A percentile compares a stretch with the other conserved stretches of the same genome.
Evolutionary conservation across 768 basidiomycete genomes (phyloP).

Genomic region (Epithele typhae): DNA sequence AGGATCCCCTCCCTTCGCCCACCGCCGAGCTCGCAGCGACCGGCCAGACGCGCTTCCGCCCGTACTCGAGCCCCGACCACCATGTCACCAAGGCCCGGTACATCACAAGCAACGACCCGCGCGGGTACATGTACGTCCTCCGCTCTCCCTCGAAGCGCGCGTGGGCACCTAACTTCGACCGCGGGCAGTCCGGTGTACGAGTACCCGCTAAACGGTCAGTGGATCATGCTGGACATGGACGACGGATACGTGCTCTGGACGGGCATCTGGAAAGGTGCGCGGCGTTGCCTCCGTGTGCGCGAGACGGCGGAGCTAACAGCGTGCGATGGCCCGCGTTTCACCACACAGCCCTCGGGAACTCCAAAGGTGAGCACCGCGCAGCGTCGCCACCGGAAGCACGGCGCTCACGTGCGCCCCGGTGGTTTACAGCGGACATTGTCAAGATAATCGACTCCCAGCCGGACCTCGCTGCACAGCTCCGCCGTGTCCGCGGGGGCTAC

Average conservation of each 20-base stretch:
- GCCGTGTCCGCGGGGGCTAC: conserved; percentile 82
- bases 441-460: conserved; percentile 92
- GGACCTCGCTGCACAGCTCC: conserved; percentile 75
- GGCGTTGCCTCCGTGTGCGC: no score
- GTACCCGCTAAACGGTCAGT: conserved; percentile 84
- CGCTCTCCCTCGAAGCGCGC: conserved; percentile 5
- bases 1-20: conserved; percentile 32
- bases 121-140: conserved; percentile 75
- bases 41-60: conserved; percentile 45
- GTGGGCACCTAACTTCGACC: background rate
- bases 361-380: conserved; percentile 57
- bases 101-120: conserved; percentile 85
- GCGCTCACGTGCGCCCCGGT: background rate
- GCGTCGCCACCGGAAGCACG: background rate
- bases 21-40: conserved; percentile 18
- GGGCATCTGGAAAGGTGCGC: conserved; percentile 87
- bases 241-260: conserved; percentile 93
- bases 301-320: no score
- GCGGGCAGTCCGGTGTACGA: conserved; percentile 72
- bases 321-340: conserved; percentile 10
- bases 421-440: conserved; percentile 75
- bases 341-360: conserved; percentile 70
- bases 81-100: conserved; percentile 84
- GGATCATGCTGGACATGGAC: conserved; percentile 96
- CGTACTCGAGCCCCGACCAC: conserved; percentile 71